Conservation (phyloP, 768 basidiomycete species). For the Lactarius indigo region DNA sequence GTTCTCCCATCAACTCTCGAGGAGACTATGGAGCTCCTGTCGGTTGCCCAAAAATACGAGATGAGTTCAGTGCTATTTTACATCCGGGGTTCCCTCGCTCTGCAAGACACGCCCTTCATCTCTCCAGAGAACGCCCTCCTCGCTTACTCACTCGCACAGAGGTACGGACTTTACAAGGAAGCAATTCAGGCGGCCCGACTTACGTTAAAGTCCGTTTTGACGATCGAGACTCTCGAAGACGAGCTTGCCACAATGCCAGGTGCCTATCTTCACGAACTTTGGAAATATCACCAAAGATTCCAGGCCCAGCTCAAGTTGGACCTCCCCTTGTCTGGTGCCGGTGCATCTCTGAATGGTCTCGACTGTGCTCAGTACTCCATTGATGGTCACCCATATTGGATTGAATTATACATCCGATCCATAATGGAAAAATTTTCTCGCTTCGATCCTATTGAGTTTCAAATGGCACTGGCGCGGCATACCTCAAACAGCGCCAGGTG, state of each 20-base stretch:
- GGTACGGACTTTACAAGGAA: not conserved
- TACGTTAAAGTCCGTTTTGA: not conserved
- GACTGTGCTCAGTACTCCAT: not conserved
- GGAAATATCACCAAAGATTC: slow-evolving; percentile 8
- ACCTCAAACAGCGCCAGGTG: not conserved
- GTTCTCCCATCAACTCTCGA: not conserved
- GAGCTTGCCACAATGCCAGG: not conserved
- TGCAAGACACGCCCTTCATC: not conserved
- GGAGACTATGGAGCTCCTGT: not conserved
- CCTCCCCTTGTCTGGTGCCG: not conserved
- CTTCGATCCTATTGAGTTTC: slow-evolving; percentile 3
- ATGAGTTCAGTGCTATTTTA: not conserved
- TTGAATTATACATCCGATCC: not conserved
- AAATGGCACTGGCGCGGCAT: not conserved
- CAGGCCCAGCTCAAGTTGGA: not conserved
- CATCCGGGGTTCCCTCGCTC: not conserved
- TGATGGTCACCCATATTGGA: not conserved
- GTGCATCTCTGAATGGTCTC: not conserved
- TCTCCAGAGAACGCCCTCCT: not conserved
- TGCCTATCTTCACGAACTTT: slow-evolving; percentile 5
- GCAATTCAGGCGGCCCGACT: not conserved
- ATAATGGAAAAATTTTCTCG: not conserved
- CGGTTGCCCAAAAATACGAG: slow-evolving; percentile 11
- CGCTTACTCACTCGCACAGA: not conserved
- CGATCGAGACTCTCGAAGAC: not conserved